A percentile compares a stretch with the other conserved stretches of the same genome.
Conservation (phyloP, 805 yeast species). For the Yarrowia alimentaria region DNA sequence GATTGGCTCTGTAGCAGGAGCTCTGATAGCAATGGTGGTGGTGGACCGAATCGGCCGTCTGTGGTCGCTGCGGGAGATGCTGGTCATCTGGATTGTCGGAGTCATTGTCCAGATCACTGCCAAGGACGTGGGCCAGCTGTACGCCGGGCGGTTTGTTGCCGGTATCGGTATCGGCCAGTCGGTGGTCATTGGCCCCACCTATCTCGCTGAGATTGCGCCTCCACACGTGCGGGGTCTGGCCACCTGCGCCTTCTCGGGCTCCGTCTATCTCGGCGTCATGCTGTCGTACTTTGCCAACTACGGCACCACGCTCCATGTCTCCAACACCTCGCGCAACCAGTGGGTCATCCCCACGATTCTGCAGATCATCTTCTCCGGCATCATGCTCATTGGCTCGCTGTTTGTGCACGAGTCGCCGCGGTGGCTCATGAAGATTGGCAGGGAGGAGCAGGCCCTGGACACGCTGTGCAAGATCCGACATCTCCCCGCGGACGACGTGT, state of each 20-base stretch:
- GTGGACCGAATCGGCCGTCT: slow-evolving; percentile 55
- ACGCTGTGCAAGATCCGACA: slow-evolving; percentile 47
- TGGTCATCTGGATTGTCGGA: slow-evolving; percentile 47
- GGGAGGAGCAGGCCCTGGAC: slow-evolving; percentile 44
- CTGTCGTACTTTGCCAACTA: slow-evolving; percentile 48
- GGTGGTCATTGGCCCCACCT: slow-evolving; percentile 55
- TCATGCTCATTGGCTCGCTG: slow-evolving; percentile 45
- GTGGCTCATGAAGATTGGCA: slow-evolving; percentile 49
- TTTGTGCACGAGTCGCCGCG: slow-evolving; percentile 53
- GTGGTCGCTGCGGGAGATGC: slow-evolving; percentile 47
- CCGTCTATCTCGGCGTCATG: slow-evolving; percentile 56
- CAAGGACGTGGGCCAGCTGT: slow-evolving; percentile 48
- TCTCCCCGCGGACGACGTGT: slow-evolving; percentile 49
- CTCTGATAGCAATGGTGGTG: slow-evolving; percentile 48
- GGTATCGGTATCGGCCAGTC: slow-evolving; percentile 60
- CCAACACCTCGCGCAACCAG: slow-evolving; percentile 42
- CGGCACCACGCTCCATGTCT: slow-evolving; percentile 51
- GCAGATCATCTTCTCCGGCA: slow-evolving; percentile 47
- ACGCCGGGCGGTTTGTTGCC: slow-evolving; percentile 55
- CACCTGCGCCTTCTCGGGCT: slow-evolving; percentile 55
- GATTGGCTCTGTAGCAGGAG: slow-evolving; percentile 55
- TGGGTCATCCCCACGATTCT: slow-evolving; percentile 51
- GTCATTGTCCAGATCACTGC: slow-evolving; percentile 52
- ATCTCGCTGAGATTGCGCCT: slow-evolving; percentile 55
- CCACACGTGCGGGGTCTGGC: slow-evolving; percentile 52